A percentile compares a stretch with the other conserved stretches of the same genome.
Conservation (phyloP, 805 yeast genomes). For the Kodamaea nitidulidarum region DNA sequence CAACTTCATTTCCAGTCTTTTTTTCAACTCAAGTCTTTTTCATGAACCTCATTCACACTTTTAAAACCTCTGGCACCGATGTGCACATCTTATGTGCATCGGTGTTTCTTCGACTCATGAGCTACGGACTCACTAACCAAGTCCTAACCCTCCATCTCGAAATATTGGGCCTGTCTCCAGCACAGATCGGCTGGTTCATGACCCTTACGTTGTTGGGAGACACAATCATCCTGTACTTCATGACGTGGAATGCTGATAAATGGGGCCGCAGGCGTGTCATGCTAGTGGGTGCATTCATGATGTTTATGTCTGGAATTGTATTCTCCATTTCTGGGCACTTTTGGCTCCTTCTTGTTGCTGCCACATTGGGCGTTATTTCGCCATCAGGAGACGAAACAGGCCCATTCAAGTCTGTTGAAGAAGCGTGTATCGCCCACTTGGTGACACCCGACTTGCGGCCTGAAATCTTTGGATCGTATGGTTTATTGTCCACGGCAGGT, state of each 20-base stretch:
- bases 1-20: background rate
- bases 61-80: conserved; percentile 45
- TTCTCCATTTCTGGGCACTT: conserved; percentile 58
- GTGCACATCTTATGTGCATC: conserved; percentile 62
- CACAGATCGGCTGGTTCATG: conserved; percentile 74
- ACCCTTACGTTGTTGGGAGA: conserved; percentile 78
- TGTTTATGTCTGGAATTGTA: conserved; percentile 62
- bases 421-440: conserved; percentile 74
- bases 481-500: conserved; percentile 65
- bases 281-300: conserved; percentile 58
- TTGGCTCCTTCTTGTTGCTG: conserved; percentile 58
- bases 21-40: background rate
- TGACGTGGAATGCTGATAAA: conserved; percentile 74
- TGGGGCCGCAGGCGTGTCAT: conserved; percentile 68
- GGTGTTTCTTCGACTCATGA: conserved; percentile 64
- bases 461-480: conserved; percentile 71
- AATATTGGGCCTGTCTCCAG: conserved; percentile 50
- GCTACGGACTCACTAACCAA: conserved; percentile 79
- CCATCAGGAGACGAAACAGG: conserved; percentile 91
- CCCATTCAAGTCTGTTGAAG: conserved; percentile 84
- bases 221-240: conserved; percentile 59
- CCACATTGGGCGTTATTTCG: conserved; percentile 79
- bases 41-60: conserved; percentile 34
- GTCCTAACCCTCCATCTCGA: conserved; percentile 65
- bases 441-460: conserved; percentile 64